Evolutionary conservation across 768 basidiomycete species (phyloP).

Genomic region (Dentipellis fragilis): DNA sequence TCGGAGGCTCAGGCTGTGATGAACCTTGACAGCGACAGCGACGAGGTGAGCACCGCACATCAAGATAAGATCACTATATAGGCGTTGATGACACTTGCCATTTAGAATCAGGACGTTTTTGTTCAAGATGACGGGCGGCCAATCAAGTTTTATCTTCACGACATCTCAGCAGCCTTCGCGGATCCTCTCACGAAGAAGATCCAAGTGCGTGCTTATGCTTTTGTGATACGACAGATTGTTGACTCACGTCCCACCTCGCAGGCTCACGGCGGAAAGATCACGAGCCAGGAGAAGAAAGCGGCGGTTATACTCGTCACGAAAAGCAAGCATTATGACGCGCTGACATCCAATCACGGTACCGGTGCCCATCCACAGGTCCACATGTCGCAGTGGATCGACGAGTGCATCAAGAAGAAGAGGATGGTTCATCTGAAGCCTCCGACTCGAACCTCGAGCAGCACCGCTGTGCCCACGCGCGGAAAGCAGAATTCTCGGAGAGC

Average conservation of each 20-base stretch:
- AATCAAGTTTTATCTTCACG: not conserved
- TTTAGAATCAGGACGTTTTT: not conserved
- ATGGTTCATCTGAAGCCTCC: constrained; percentile 1
- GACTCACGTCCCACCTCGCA: not conserved
- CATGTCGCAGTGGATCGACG: constrained; percentile 10
- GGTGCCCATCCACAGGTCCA: constrained; percentile 8
- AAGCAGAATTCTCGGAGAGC: too few species aligned
- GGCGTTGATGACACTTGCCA: too few species aligned
- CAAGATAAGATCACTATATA: too few species aligned
- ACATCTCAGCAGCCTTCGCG: not conserved
- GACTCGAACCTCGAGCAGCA: not conserved
- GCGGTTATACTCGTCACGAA: constrained; percentile 7
- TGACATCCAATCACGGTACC: constrained; percentile 6
- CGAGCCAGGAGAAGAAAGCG: not conserved
- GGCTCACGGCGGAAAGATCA: constrained; percentile 9
- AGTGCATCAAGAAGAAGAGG: constrained; percentile 2
- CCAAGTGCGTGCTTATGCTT: not conserved
- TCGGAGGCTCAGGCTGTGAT: too few species aligned
- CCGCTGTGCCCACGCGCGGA: too few species aligned
- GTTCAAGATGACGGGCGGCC: not conserved
- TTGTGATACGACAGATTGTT: too few species aligned
- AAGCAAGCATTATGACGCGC: not conserved
- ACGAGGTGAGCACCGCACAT: too few species aligned
- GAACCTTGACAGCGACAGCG: too few species aligned
- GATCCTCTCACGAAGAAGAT: not conserved